Evolutionary conservation across 805 yeast species (phyloP).

Genomic region (Metschnikowia gruessii): DNA sequence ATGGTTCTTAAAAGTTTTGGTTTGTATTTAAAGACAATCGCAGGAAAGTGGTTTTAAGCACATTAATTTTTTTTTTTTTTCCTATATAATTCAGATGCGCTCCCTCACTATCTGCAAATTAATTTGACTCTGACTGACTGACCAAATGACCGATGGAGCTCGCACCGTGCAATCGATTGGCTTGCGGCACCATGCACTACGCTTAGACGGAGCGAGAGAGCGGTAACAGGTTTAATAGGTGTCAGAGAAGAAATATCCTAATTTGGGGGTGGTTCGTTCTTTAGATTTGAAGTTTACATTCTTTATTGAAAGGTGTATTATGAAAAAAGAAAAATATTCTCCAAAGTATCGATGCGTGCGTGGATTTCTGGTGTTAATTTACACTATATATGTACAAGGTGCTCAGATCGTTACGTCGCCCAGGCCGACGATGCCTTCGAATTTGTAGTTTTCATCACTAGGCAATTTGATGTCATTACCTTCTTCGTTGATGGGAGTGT

Average conservation of each 20-base stretch:
- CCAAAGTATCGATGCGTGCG: constrained; percentile 1
- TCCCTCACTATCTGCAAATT: constrained; percentile 7
- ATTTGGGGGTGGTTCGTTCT: too few relatives aligned
- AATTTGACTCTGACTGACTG: constrained; percentile 9
- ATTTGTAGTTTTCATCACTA: constrained; percentile 48
- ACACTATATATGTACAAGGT: constrained; percentile 19
- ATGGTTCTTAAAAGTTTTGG: background rate
- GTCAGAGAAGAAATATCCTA: too few relatives aligned
- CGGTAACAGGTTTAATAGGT: too few relatives aligned
- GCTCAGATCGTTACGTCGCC: constrained; percentile 45
- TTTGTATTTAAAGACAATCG: background rate
- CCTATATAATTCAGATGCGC: constrained; percentile 5
- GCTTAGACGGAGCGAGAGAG: background rate
- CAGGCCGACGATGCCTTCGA: constrained; percentile 40
- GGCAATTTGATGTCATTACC: constrained; percentile 52
- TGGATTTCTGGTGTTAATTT: constrained; percentile 10
- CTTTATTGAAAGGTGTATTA: too few relatives aligned
- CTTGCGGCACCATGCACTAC: constrained; percentile 4
- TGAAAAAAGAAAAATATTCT: too few relatives aligned
- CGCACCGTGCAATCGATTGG: background rate
- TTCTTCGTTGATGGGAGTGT: constrained; percentile 62
- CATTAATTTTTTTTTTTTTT: background rate
- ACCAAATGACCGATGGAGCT: background rate
- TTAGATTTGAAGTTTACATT: too few relatives aligned
- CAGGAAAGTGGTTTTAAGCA: background rate